Conservation (phyloP, 2,329 filamentous ascomycete genomes). For the Biscogniauxia marginata region DNA sequence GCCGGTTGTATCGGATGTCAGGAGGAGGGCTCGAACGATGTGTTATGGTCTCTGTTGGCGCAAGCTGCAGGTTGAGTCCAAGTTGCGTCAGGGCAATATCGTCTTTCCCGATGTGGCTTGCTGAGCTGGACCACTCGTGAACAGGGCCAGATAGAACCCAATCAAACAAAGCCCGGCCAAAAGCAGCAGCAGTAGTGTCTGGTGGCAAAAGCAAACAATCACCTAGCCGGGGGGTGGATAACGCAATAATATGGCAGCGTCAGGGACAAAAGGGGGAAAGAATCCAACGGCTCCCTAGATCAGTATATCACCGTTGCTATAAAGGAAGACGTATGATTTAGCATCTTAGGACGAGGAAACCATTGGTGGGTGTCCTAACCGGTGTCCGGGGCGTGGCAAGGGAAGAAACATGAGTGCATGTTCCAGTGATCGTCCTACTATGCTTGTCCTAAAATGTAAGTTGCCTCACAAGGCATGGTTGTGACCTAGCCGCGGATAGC, state of each 20-base stretch:
- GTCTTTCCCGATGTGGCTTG: slow-evolving; percentile 32
- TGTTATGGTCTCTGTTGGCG: slow-evolving; percentile 27
- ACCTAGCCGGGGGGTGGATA: not conserved
- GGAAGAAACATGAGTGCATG: slow-evolving; percentile 29
- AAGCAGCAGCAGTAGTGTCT: not conserved
- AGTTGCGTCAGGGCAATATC: slow-evolving; percentile 21
- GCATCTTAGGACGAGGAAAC: not conserved
- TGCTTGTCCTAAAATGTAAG: slow-evolving; percentile 29
- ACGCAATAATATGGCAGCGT: not conserved
- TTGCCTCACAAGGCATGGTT: slow-evolving; percentile 25
- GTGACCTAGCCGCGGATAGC: slow-evolving; percentile 33
- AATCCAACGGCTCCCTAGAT: not conserved
- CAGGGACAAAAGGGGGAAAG: not conserved
- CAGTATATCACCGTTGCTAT: not conserved
- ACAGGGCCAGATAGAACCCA: slow-evolving; percentile 18
- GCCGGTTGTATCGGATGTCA: slow-evolving; percentile 24
- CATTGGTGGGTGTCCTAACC: not conserved
- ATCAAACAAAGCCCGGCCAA: slow-evolving; percentile 19
- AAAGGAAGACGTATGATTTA: not conserved
- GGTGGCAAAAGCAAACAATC: not conserved
- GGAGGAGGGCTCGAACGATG: slow-evolving; percentile 24
- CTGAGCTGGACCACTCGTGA: slow-evolving; percentile 26
- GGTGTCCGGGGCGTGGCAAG: slow-evolving; percentile 26
- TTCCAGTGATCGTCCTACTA: slow-evolving; percentile 34
- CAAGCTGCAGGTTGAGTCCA: slow-evolving; percentile 25